These are phyloP conservation scores for Komagataea norvegica DNA, from an alignment of 1,139 yeast genomes.

Conservation along the genomic window DNA sequence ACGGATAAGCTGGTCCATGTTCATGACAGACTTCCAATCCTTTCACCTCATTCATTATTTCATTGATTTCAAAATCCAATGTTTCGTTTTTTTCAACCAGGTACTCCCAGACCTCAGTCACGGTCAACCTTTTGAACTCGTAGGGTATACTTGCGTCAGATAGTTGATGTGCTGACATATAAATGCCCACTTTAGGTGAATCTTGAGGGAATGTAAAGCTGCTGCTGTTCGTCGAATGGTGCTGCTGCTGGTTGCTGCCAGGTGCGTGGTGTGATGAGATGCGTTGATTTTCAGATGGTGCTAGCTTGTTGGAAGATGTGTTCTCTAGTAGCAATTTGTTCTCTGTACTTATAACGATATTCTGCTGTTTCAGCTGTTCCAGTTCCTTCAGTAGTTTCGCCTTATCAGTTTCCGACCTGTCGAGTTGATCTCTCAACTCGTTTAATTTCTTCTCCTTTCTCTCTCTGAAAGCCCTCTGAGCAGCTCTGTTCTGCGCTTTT, in stretches of 20 bases:
- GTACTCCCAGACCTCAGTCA: slow-evolving; percentile 84
- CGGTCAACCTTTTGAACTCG: slow-evolving; percentile 47
- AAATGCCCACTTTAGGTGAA: not conserved
- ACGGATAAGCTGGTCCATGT: slow-evolving; percentile 73
- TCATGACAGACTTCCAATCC: slow-evolving; percentile 79
- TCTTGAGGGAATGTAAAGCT: slow-evolving; percentile 26
- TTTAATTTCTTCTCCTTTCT: slow-evolving; percentile 72
- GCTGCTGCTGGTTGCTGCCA: too few species aligned
- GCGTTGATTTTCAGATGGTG: not conserved
- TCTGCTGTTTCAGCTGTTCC: slow-evolving; percentile 49
- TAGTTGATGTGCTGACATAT: slow-evolving; percentile 15
- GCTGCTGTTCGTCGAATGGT: not conserved
- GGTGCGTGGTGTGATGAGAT: not conserved
- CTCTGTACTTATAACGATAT: slow-evolving; percentile 51
- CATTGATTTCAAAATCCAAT: slow-evolving; percentile 51
- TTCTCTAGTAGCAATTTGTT: slow-evolving; percentile 44
- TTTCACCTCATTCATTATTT: slow-evolving; percentile 52
- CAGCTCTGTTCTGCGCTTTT: slow-evolving; percentile 84
- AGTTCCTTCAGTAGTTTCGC: slow-evolving; percentile 48
- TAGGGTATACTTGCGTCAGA: slow-evolving; percentile 18
- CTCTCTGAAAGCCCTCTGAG: slow-evolving; percentile 86
- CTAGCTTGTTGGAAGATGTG: not conserved
- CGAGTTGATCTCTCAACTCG: slow-evolving; percentile 58
- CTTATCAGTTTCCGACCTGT: slow-evolving; percentile 57
- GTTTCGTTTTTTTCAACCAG: slow-evolving; percentile 44